Conservation (phyloP, 176 grass and related monocot genomes). For the Tillandsia leiboldiana region DNA sequence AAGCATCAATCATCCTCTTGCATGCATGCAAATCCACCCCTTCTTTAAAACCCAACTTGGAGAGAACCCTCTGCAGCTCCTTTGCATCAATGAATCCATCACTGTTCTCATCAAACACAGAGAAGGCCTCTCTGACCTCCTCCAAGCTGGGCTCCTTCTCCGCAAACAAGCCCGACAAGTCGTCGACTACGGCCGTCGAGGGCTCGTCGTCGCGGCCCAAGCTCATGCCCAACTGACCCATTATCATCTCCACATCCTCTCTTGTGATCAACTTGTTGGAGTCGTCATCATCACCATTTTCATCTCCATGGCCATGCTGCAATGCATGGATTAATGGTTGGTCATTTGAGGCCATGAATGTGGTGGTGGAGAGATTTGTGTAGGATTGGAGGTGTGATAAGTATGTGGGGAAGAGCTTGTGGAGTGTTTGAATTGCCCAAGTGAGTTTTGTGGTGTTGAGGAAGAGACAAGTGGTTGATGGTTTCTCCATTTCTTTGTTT, state of each 20-base stretch:
- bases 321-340: background rate
- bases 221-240: slow-evolving; percentile 27
- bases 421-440: slow-evolving; percentile 25
- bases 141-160: slow-evolving; percentile 65
- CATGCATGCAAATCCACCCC: slow-evolving; percentile 36
- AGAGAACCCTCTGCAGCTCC: slow-evolving; percentile 40
- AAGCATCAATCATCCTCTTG: slow-evolving; percentile 50
- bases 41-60: slow-evolving; percentile 37
- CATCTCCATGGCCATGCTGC: background rate
- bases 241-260: slow-evolving; percentile 31
- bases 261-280: background rate
- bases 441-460: slow-evolving; percentile 24
- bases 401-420: slow-evolving; percentile 14
- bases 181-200: background rate
- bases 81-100: slow-evolving; percentile 58
- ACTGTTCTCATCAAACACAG: slow-evolving; percentile 52
- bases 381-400: slow-evolving; percentile 14
- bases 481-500: slow-evolving; percentile 37
- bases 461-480: slow-evolving; percentile 20
- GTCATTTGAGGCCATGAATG: background rate
- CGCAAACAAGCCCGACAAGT: slow-evolving; percentile 30
- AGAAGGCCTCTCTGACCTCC: slow-evolving; percentile 57
- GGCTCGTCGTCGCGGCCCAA: background rate
- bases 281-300: no score
- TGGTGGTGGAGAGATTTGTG: background rate